phyloP scores from a whole-genome alignment of 495 filamentous ascomycete species.

The Opeltia flavorubescens region DNA sequence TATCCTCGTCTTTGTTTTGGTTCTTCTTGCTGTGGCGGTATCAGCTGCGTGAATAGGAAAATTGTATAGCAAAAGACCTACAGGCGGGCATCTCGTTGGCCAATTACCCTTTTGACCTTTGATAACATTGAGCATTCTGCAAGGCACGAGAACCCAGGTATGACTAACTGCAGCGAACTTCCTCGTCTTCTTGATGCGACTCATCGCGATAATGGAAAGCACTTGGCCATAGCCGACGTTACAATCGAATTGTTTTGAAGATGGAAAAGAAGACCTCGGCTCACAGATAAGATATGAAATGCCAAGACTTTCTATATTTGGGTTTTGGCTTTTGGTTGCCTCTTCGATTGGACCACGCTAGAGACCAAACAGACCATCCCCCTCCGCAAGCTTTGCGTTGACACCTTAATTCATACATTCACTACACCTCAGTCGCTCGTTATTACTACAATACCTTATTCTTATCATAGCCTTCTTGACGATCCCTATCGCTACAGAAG shows the following conservation, averaged over 20 bases:
- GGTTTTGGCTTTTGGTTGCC: not conserved
- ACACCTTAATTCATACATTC: not conserved
- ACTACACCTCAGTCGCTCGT: not conserved
- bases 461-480: too few relatives aligned
- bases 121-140: not conserved
- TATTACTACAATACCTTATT: not conserved
- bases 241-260: too few relatives aligned
- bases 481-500: not conserved
- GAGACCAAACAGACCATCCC: not conserved
- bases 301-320: not conserved
- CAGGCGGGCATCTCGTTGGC: constrained; percentile 34
- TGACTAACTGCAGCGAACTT: constrained; percentile 27
- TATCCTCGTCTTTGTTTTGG: constrained; percentile 31
- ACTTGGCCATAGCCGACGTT: too few relatives aligned
- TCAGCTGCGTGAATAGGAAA: constrained; percentile 1
- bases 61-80: constrained; percentile 5
- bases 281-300: too few relatives aligned
- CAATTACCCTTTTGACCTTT: constrained; percentile 33
- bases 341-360: not conserved
- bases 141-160: not conserved
- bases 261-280: too few relatives aligned
- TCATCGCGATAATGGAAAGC: constrained; percentile 18
- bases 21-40: constrained; percentile 29
- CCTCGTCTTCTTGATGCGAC: constrained; percentile 30
- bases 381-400: not conserved